phyloP scores from a whole-genome alignment of 768 basidiomycete genomes.

The Steccherinum ochraceum region DNA sequence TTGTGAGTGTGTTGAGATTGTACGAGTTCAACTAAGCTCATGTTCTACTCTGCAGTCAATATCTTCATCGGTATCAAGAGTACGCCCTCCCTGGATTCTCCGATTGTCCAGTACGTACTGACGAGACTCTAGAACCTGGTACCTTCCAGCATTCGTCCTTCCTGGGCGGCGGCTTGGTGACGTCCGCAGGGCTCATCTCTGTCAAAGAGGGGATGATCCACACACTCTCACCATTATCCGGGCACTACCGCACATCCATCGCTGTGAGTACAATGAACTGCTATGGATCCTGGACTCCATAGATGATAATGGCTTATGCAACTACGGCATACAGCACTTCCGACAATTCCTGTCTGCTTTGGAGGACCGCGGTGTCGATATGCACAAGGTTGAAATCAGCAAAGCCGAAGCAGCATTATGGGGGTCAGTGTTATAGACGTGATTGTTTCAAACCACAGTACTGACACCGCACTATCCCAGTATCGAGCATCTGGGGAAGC shows the following conservation, averaged over 20 bases:
- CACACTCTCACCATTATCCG: conserved; percentile 56
- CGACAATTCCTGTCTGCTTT: conserved; percentile 47
- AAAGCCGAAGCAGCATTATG: conserved; percentile 55
- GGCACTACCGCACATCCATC: conserved; percentile 46
- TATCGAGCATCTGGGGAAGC: conserved; percentile 39
- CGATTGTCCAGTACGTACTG: not conserved
- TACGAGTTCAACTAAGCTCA: not conserved
- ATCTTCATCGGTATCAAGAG: conserved; percentile 66
- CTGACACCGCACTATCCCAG: conserved; percentile 26
- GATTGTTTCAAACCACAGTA: not conserved
- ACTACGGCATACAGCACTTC: conserved; percentile 59
- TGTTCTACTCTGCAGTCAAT: conserved; percentile 35
- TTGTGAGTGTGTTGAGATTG: conserved; percentile 31
- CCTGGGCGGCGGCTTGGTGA: conserved; percentile 50
- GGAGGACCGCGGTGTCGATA: conserved; percentile 47
- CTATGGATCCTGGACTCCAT: no score
- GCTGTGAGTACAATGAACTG: conserved; percentile 13
- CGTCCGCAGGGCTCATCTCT: conserved; percentile 59
- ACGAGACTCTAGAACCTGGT: conserved; percentile 32
- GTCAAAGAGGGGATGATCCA: conserved; percentile 57
- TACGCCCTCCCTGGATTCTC: conserved; percentile 7
- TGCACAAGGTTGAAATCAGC: conserved; percentile 51
- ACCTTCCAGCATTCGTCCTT: conserved; percentile 65
- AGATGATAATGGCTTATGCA: no score
- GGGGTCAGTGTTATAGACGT: conserved; percentile 34